These are phyloP conservation scores for Prunella vulgaris DNA, from an alignment of 257 asterid genomes.

Conservation along the genomic window DNA sequence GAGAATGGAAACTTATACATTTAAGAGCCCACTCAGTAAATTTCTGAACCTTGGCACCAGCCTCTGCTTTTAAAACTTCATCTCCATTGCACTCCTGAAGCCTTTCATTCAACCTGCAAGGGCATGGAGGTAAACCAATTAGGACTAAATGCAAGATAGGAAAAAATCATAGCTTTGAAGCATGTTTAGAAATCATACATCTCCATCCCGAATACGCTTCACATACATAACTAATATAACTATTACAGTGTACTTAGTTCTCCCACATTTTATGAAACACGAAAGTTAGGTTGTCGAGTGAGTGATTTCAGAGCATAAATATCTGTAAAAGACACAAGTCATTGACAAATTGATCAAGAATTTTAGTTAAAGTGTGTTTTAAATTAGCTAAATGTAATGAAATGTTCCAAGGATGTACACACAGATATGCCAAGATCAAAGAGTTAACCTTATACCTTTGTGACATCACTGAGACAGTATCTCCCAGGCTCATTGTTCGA, in stretches of 20 bases:
- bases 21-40: slow-evolving; percentile 95
- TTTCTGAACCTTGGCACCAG: slow-evolving; percentile 92
- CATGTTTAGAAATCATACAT: not conserved
- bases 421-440: not conserved
- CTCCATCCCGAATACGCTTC: not conserved
- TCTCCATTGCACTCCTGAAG: slow-evolving; percentile 89
- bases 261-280: not conserved
- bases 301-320: not conserved
- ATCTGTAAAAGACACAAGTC: not conserved
- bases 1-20: slow-evolving; percentile 89
- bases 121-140: slow-evolving; percentile 16
- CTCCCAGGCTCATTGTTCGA: slow-evolving; percentile 78
- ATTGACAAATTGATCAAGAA: not conserved
- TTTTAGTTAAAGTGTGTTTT: not conserved
- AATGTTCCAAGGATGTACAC: not conserved
- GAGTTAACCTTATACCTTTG: slow-evolving; percentile 52
- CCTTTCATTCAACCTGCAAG: slow-evolving; percentile 71
- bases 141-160: not conserved
- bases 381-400: not conserved
- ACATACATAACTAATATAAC: not conserved
- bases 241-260: not conserved
- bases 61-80: slow-evolving; percentile 85
- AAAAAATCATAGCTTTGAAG: not conserved
- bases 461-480: slow-evolving; percentile 87
- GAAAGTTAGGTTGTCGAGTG: not conserved